Evolutionary conservation across 225 moss, liverwort and hornwort species (phyloP).

Genomic region (Physcomitrellopsis africana): DNA sequence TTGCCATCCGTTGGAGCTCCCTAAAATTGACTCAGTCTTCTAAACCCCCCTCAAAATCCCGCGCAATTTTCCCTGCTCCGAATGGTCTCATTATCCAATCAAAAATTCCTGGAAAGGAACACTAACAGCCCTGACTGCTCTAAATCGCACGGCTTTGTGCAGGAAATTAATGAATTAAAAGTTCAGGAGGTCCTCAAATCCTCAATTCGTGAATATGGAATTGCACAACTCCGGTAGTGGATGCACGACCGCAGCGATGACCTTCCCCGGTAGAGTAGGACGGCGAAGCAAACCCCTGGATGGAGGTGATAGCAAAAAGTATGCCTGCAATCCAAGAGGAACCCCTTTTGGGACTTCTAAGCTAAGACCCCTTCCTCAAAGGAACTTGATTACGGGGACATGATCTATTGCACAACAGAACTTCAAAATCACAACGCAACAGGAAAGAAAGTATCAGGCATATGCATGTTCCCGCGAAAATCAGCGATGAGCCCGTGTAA

Average conservation of each 20-base stretch:
- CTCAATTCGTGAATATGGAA: too few relatives aligned
- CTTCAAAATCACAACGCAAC: background rate
- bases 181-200: too few relatives aligned
- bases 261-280: too few relatives aligned
- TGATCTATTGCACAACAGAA: background rate
- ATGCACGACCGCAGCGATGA: too few relatives aligned
- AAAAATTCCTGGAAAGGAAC: background rate
- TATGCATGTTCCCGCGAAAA: background rate
- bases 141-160: background rate
- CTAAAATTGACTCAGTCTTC: background rate
- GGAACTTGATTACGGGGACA: background rate
- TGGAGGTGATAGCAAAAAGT: too few relatives aligned
- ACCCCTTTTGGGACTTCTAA: too few relatives aligned
- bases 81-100: background rate
- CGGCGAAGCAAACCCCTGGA: too few relatives aligned
- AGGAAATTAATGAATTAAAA: background rate
- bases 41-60: conserved; percentile 2
- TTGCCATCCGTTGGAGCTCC: conserved; percentile 15
- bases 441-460: background rate
- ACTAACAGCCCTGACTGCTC: background rate
- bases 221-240: too few relatives aligned
- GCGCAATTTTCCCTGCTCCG: background rate
- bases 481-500: conserved; percentile 4
- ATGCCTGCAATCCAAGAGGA: too few relatives aligned
- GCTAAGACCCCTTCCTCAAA: background rate